These are phyloP conservation scores for Vinca minor DNA, from an alignment of 257 asterid genomes.

Conservation along the genomic window DNA sequence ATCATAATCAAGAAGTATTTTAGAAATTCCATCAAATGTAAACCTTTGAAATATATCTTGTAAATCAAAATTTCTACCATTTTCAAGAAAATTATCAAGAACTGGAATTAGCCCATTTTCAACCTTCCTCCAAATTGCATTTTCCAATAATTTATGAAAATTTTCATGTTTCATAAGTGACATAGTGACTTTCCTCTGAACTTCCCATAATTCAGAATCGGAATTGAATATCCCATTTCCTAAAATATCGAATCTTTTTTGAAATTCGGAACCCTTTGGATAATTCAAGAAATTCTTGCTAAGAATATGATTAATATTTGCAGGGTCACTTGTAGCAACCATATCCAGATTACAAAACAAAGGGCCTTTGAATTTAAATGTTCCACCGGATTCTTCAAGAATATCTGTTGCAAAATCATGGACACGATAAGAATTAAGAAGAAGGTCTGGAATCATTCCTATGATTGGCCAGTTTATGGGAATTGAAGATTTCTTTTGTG, in stretches of 20 bases:
- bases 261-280: slow-evolving; percentile 37
- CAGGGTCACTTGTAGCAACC: slow-evolving; percentile 42
- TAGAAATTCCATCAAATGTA: slow-evolving; percentile 2
- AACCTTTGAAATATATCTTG: slow-evolving; percentile 11
- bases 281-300: slow-evolving; percentile 40
- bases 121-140: background rate
- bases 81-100: background rate
- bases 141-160: background rate
- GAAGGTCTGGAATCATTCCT: background rate
- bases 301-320: slow-evolving; percentile 35
- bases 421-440: background rate
- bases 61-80: background rate
- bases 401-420: background rate
- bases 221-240: too few relatives aligned
- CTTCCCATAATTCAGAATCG: too few relatives aligned
- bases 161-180: background rate
- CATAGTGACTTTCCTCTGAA: slow-evolving; percentile 2
- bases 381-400: slow-evolving; percentile 10
- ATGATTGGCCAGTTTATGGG: background rate
- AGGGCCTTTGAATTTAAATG: slow-evolving; percentile 30
- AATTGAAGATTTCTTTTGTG: too few relatives aligned
- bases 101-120: slow-evolving; percentile 1
- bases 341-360: slow-evolving; percentile 29
- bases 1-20: background rate
- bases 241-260: too few relatives aligned